Percentiles rank a stretch among this genome's conserved stretches.
Conservation (phyloP, 306 rosid genomes). For the Medicago lupulina region DNA sequence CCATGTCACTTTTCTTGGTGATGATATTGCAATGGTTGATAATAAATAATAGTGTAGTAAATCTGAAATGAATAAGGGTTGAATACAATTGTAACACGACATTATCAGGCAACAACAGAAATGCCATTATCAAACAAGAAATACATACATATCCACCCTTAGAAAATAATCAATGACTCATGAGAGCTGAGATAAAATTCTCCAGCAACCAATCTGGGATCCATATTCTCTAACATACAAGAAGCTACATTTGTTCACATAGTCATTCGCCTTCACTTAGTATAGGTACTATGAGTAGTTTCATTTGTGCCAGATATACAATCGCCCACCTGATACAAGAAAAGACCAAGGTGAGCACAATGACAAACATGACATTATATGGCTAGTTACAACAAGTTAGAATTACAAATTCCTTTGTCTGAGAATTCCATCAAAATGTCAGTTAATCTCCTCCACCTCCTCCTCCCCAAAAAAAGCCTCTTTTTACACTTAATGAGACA, state of each 20-base stretch:
- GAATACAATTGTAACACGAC: constrained; percentile 41
- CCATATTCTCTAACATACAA: constrained; percentile 46
- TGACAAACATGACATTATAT: neutral
- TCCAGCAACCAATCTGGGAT: constrained; percentile 43
- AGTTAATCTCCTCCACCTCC: neutral
- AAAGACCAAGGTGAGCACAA: constrained; percentile 34
- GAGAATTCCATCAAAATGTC: constrained; percentile 2
- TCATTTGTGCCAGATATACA: constrained; percentile 96
- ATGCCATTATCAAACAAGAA: constrained; percentile 51
- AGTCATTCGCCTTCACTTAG: constrained; percentile 77
- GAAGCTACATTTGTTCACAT: constrained; percentile 31
- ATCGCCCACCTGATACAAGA: constrained; percentile 87
- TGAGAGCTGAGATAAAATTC: constrained; percentile 43
- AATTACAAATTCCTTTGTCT: neutral
- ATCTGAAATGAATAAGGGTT: constrained; percentile 50
- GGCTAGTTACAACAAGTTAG: neutral
- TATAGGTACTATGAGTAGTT: constrained; percentile 94
- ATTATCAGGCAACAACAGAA: constrained; percentile 40
- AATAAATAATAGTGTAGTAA: no score
- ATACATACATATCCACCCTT: constrained; percentile 52
- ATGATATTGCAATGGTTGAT: no score
- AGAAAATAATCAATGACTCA: constrained; percentile 48
- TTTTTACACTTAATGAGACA: neutral
- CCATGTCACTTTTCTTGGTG: no score
- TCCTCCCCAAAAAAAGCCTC: neutral